Base-by-base conservation (phyloP, 208 protist species). In the Blechomonas ayalai region DNA sequence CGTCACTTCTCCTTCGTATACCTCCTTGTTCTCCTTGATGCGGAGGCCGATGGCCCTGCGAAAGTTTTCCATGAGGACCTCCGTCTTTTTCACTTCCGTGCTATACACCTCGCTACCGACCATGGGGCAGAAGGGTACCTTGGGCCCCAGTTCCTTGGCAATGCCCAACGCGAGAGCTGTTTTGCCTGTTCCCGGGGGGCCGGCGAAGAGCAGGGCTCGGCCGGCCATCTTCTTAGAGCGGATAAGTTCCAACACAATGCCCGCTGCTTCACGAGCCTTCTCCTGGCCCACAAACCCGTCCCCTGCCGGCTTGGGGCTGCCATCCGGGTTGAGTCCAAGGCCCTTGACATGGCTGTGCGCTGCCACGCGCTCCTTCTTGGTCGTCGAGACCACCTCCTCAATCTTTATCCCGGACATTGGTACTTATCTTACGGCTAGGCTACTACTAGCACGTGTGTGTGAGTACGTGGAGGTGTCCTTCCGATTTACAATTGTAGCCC, bases 11-110 rank as follows among this genome's bases (percentile, higher is more conserved):
- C 97, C 97, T 60, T 99, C 97, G 75, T 98, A 99, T n/a, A 99
- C 98, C 56, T 99, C 98, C 72, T 99, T 99, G 52, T 95, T 97
- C 67, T 99, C 98, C 69, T 99, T 99, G 62, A 99, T 99, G 26
- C 97, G 80, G 10, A 99, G 82, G 23, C 97, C 98, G 74, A 99
- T 99, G 0, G 98, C 89, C 16, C 98, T 82, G 34, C 99, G 90
- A 59, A 99, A 99, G 79, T 99, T 98, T 67, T 99, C 98, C 97
- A 99, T 99, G 4, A 99, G 74, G 24, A 99, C 94, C 66, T 99
- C 98, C 27, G 98, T 99, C 68, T 99, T 99, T 67, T 99, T 99
- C 39, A 99, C 97, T 73, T 99, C 99, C 5, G 94, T 84, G 39
- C 92, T 98, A 74, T 99, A 99, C 15, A 99, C 98, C 69, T 99